Conservation (phyloP, 805 yeast genomes). For the Wickerhamiella shivajii region DNA sequence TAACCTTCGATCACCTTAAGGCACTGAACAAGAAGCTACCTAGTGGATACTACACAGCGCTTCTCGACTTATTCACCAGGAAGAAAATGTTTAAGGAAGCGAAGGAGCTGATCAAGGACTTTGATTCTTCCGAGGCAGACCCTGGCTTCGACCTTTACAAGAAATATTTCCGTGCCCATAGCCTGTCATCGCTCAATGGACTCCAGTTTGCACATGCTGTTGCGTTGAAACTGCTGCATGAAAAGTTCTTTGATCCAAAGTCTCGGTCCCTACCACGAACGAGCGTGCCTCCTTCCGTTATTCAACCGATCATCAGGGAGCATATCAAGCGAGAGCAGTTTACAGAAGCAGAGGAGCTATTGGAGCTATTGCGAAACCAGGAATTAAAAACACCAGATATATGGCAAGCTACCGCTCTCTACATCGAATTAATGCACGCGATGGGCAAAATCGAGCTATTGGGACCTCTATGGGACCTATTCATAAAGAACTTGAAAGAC, state of each 20-base stretch:
- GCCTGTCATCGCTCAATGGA: no score
- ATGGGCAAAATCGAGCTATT: slow-evolving; percentile 3
- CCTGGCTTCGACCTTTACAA: slow-evolving; percentile 12
- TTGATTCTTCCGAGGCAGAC: slow-evolving; percentile 14
- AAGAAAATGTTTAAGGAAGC: slow-evolving; percentile 11
- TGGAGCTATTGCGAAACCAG: slow-evolving; percentile 8
- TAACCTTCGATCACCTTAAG: slow-evolving; percentile 19
- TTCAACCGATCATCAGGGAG: slow-evolving; percentile 16
- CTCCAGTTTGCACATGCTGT: slow-evolving; percentile 4
- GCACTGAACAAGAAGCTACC: slow-evolving; percentile 7
- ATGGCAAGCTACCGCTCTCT: slow-evolving; percentile 11
- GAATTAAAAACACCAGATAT: slow-evolving; percentile 1
- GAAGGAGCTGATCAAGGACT: slow-evolving; percentile 12
- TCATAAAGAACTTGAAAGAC: slow-evolving; percentile 5
- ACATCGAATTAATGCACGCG: slow-evolving; percentile 11
- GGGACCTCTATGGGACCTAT: slow-evolving; percentile 12
- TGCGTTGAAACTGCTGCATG: slow-evolving; percentile 11
- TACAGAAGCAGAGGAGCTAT: slow-evolving; percentile 15
- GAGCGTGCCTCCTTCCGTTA: slow-evolving; percentile 16
- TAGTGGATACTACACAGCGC: slow-evolving; percentile 18
- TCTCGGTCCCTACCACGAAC: slow-evolving; percentile 19
- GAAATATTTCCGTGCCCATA: slow-evolving; percentile 16
- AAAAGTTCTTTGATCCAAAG: slow-evolving; percentile 18
- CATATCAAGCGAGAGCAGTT: slow-evolving; percentile 11
- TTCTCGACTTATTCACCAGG: slow-evolving; percentile 14